These are phyloP conservation scores for Solanum habrochaites DNA, from an alignment of 257 asterid genomes.

Conservation along the genomic window DNA sequence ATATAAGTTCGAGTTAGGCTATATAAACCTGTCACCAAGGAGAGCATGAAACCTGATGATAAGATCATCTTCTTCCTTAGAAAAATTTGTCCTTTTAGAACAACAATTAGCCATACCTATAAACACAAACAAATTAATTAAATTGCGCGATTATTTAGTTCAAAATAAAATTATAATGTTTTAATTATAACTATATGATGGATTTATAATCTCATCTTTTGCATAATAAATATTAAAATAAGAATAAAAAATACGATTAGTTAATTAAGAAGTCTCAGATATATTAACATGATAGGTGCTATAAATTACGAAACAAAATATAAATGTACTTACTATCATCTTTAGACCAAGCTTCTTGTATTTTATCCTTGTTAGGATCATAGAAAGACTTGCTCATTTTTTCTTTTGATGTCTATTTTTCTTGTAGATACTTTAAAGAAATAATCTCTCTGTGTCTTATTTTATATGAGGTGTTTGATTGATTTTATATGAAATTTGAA, in stretches of 20 bases:
- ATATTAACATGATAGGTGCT: neutral
- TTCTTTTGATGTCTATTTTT: neutral
- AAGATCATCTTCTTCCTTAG: neutral
- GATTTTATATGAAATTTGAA: neutral
- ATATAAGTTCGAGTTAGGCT: neutral
- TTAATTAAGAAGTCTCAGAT: no score
- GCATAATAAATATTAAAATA: no score
- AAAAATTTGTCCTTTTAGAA: neutral
- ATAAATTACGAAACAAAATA: neutral
- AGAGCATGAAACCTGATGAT: neutral
- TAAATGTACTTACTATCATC: neutral
- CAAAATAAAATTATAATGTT: no score
- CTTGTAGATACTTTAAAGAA: neutral
- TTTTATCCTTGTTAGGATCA: neutral
- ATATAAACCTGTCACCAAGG: neutral
- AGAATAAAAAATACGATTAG: no score
- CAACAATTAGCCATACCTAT: neutral
- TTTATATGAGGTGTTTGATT: neutral
- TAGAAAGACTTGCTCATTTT: neutral
- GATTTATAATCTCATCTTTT: neutral
- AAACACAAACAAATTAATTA: neutral
- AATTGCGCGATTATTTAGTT: no score
- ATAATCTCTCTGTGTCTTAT: no score
- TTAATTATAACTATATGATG: no score
- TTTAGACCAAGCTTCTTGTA: neutral